Base-by-base conservation (phyloP, 2,329 filamentous ascomycete species). In the Neurospora sp. region DNA sequence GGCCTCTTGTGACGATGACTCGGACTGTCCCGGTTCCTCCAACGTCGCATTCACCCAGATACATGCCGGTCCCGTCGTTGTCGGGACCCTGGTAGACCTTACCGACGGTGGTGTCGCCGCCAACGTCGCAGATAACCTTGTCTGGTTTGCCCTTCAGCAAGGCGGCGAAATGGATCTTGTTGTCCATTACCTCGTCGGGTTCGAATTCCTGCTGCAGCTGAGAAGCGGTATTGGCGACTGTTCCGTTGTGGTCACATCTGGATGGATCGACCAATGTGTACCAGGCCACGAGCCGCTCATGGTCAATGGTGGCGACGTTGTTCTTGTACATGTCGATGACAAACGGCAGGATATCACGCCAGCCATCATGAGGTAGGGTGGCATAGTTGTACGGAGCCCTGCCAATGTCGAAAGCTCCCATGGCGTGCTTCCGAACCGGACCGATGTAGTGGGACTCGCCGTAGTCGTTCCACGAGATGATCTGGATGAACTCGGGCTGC, bases 381-480 rank as follows among this genome's bases (percentile, higher is more conserved):
- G 82, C 83, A 73, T 86, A 87, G 71, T 78, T 77, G 67, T 78
- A 80, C 3, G 85, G 83, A 1, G 82, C 83, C 77, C 43, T 77
- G 46, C 73, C 78, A 65, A 67, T 77, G 23, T 78, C 77, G 17
- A 79, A 76, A 74, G 76, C 23, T 76, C 72, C 67, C 73, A 69
- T 78, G 17, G 66, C 41, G 23, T 69, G 28, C 10, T 52, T 23
- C 28, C 38, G 39, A 8, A 66, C 17, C 8, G 81, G 81, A 6
- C 80, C 81, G 57, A 82, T 79, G 71, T 84, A 83, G 70, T 85
- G 82, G 19, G 80, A 82, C 71, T 84, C 83, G 57, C 82, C 82
- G 67, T 80, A 84, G 73, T 84, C 71, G 71, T 33, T 33, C 33
- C 5, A 73, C 41, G 78, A 79, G 46, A 79, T 78, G 67, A 80